A percentile compares a stretch with the other conserved stretches of the same genome.
Evolutionary conservation across 371 early-diverging fungal species (phyloP).

Genomic region (Conidiobolus incongruus): DNA sequence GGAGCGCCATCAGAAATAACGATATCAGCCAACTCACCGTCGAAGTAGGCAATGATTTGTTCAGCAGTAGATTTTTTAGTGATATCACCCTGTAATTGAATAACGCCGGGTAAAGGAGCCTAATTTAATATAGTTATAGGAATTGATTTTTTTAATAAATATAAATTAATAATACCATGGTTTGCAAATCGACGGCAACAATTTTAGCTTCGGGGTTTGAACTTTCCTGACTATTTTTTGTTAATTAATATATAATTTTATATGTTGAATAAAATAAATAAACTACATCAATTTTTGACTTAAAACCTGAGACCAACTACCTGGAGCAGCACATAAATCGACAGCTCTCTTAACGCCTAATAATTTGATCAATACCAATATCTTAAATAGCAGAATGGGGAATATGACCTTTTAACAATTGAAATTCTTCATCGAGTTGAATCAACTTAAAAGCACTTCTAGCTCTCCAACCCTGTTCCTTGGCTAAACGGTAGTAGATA

Average conservation of each 20-base stretch:
- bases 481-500: conserved; percentile 90
- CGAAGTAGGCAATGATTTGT: conserved; percentile 70
- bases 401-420: conserved; percentile 69
- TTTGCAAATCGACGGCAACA: conserved; percentile 95
- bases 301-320: conserved; percentile 98
- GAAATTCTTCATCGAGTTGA: conserved; percentile 86
- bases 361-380: background rate
- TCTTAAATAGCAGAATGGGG: background rate
- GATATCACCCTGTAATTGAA: conserved; percentile 94
- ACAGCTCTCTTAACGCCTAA: conserved; percentile 41
- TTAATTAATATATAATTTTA: too few relatives aligned
- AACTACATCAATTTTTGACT: conserved; percentile 34
- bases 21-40: conserved; percentile 75
- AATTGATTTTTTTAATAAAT: background rate
- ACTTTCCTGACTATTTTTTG: conserved; percentile 25
- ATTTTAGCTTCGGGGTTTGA: conserved; percentile 49
- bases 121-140: conserved; percentile 5
- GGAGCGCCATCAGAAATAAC: conserved; percentile 98
- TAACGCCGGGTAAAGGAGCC: conserved; percentile 86
- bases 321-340: conserved; percentile 98
- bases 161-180: conserved; percentile 39
- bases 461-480: conserved; percentile 93
- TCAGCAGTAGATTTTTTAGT: conserved; percentile 87
- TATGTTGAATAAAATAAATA: too few relatives aligned
- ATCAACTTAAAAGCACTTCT: conserved; percentile 96